Base-by-base conservation (phyloP, 768 basidiomycete genomes). In the Suillus discolor region DNA sequence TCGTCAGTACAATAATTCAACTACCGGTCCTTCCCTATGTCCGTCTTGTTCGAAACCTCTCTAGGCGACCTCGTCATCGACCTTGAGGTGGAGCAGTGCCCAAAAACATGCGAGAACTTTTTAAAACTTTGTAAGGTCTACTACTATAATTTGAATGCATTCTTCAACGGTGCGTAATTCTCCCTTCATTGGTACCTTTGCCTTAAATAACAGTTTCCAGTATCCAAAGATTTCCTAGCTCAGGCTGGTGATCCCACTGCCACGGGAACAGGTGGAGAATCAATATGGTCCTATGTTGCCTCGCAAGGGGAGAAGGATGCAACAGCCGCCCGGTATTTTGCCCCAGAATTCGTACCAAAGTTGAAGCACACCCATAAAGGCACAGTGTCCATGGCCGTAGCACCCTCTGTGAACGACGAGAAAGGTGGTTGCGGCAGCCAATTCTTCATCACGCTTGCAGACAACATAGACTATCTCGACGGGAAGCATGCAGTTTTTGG, bases 211-310 rank as follows among this genome's bases (percentile, higher is more conserved):
- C 23, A 6, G 15, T 47, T 49, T 31, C 67, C 67, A 97, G 96
- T 99, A 11, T 96, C 96, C 45, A 97, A 97, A 78, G 95, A 98
- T 74, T 99, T 99, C 70, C 85, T 99, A 61, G 96, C 96, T 13
- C 97, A 99, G 78, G 84, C 87, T 1, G 97, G 97, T n/a, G 97
- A 99, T 71, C 97, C 97, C 7, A 91, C 93, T 20, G 97, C 96
- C 8, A 92, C 93, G 2, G 97, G 97, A 23, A 94, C 89, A 38
- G 96, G 97, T 38, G 97, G 97, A 55, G 91, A 95, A 80, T 95
- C 89, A 4, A 83, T 97, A 71, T 92, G 89, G 85, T 95, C 95
- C 6, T 83, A 87, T 70, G 82, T 93, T 57, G 81, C 85, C 62
- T 84, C 89, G 8, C 78, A 82, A 69, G 69, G 65, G 47, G 73